Conservation (phyloP, 768 basidiomycete species). For the Phlebiopsis gigantea region DNA sequence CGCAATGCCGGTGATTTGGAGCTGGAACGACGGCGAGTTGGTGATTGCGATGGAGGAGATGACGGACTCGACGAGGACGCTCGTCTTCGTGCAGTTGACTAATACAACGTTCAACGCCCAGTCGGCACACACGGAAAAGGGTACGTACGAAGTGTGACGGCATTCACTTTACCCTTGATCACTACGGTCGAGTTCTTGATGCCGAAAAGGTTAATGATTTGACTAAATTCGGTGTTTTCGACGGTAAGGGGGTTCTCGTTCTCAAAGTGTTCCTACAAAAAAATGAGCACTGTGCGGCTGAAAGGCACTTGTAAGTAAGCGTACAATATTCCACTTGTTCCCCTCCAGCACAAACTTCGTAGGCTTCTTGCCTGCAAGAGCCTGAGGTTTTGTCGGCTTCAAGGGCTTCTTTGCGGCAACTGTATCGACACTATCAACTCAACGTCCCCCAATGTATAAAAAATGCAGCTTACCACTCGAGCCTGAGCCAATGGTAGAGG, state of each 20-base stretch:
- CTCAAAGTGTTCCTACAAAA: conserved; percentile 85
- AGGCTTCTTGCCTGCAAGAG: conserved; percentile 86
- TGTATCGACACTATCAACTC: not conserved
- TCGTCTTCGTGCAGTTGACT: conserved; percentile 89
- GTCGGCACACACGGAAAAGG: not conserved
- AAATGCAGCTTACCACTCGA: conserved; percentile 13
- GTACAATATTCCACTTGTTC: conserved; percentile 88
- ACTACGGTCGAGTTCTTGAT: conserved; percentile 84
- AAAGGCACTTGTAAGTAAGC: not conserved
- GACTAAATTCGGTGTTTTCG: conserved; percentile 70
- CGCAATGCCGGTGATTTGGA: conserved; percentile 86
- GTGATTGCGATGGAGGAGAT: conserved; percentile 90
- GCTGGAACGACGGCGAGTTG: conserved; percentile 85
- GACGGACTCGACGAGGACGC: conserved; percentile 85
- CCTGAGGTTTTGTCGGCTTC: conserved; percentile 80
- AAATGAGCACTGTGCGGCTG: not conserved
- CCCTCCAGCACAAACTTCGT: conserved; percentile 86
- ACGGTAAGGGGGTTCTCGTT: conserved; percentile 68
- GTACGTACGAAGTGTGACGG: conserved; percentile 75
- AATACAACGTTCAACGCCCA: conserved; percentile 1
- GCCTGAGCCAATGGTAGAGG: conserved; percentile 25
- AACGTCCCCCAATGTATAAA: not conserved
- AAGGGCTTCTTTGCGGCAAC: conserved; percentile 53
- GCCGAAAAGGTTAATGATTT: conserved; percentile 83
- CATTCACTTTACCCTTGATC: conserved; percentile 93